Evolutionary conservation across 2,329 filamentous ascomycete genomes (phyloP).

Genomic region (Periconia macrospinosa): DNA sequence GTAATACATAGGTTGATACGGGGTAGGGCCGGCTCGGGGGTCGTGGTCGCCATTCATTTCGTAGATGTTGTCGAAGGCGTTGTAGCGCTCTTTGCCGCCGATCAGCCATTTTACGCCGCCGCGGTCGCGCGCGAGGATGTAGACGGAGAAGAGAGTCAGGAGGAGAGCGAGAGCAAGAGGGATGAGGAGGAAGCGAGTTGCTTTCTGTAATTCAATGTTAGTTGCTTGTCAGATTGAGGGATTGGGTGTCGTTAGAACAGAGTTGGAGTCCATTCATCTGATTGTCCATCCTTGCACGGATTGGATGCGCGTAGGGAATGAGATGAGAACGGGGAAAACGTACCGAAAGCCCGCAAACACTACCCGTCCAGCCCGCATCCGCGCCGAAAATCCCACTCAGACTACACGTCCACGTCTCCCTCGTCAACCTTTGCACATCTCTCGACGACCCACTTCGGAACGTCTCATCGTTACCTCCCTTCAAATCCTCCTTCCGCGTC

Average conservation of each 20-base stretch:
- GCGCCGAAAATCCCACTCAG: conserved; percentile 20
- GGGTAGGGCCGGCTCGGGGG: background rate
- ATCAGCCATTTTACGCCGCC: conserved; percentile 30
- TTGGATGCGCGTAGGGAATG: background rate
- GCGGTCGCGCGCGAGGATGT: conserved; percentile 23
- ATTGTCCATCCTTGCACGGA: background rate
- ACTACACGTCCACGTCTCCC: conserved; percentile 33
- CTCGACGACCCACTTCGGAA: background rate
- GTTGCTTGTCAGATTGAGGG: background rate
- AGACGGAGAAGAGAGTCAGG: conserved; percentile 19
- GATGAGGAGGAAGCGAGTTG: conserved; percentile 27
- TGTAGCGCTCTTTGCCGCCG: conserved; percentile 31
- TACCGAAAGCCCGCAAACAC: conserved; percentile 27
- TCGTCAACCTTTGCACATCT: conserved; percentile 16
- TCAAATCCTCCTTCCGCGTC: conserved; percentile 20
- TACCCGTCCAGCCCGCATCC: conserved; percentile 22
- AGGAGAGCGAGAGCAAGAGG: conserved; percentile 22
- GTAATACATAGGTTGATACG: background rate
- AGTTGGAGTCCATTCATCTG: background rate
- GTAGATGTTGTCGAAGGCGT: conserved; percentile 26
- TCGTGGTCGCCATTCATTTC: conserved; percentile 18
- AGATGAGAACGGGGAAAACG: too few species aligned
- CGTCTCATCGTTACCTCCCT: background rate
- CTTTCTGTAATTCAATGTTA: conserved; percentile 16
- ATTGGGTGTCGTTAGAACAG: background rate